These are phyloP conservation scores for Fusarium nelsonii DNA, from an alignment of 2,329 filamentous ascomycete genomes.

Conservation along the genomic window DNA sequence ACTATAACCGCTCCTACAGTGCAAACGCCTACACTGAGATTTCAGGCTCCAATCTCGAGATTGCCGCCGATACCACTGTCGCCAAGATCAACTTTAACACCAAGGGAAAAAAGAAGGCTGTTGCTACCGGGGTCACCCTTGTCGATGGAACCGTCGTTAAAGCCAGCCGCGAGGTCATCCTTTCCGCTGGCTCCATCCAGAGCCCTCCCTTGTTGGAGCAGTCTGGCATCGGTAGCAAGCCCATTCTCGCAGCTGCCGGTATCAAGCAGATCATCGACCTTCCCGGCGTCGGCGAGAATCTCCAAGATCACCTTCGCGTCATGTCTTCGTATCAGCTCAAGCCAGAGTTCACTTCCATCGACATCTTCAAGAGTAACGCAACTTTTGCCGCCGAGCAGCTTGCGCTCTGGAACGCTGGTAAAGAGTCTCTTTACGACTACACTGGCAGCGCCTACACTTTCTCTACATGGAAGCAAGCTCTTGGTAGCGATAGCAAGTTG, in stretches of 20 bases:
- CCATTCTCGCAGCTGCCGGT: constrained; percentile 60
- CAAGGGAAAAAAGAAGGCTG: constrained; percentile 36
- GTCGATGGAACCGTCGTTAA: constrained; percentile 27
- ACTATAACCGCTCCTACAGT: constrained; percentile 63
- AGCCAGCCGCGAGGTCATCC: constrained; percentile 43
- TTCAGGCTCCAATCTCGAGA: constrained; percentile 55
- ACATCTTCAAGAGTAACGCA: constrained; percentile 37
- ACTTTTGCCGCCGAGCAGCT: constrained; percentile 34
- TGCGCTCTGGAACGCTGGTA: constrained; percentile 36
- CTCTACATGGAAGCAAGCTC: constrained; percentile 40
- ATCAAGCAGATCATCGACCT: constrained; percentile 65
- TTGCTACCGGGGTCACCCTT: constrained; percentile 39
- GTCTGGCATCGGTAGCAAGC: constrained; percentile 65
- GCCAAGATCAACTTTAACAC: constrained; percentile 29
- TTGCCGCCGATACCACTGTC: constrained; percentile 41
- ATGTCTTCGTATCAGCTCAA: constrained; percentile 52
- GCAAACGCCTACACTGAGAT: constrained; percentile 59
- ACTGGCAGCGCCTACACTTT: constrained; percentile 39
- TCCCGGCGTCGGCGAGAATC: constrained; percentile 65
- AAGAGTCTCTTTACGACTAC: constrained; percentile 41
- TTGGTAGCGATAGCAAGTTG: constrained; percentile 30
- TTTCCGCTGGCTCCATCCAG: constrained; percentile 63
- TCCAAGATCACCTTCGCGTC: constrained; percentile 54
- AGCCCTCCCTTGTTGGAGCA: constrained; percentile 69
- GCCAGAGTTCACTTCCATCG: constrained; percentile 24